Evolutionary conservation across 192 early-diverging fungal genomes (phyloP).

Genomic region (Coemansia sp.): DNA sequence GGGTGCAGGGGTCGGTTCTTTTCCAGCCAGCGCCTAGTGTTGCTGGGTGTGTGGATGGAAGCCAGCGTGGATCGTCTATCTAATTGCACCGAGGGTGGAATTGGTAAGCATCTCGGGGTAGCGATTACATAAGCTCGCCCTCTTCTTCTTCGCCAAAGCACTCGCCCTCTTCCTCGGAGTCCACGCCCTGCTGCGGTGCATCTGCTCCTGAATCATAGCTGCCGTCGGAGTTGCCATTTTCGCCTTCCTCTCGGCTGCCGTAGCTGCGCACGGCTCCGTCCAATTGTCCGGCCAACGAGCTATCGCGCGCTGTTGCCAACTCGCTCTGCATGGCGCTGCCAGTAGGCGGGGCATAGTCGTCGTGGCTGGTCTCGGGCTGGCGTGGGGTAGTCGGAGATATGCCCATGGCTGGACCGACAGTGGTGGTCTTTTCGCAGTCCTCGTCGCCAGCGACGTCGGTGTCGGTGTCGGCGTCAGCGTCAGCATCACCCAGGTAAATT

Average conservation of each 20-base stretch:
- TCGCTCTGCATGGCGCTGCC: constrained; percentile 21
- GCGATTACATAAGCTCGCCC: constrained; percentile 28
- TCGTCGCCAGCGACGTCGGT: constrained; percentile 5
- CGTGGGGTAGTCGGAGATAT: constrained; percentile 30
- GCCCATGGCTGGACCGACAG: constrained; percentile 5
- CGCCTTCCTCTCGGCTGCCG: constrained; percentile 19
- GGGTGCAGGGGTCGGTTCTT: neutral
- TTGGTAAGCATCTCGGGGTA: neutral
- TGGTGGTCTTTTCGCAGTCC: neutral
- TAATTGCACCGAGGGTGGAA: neutral
- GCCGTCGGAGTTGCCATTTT: constrained; percentile 4
- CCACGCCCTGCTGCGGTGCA: constrained; percentile 1
- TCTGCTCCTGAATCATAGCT: neutral
- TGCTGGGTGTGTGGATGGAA: neutral
- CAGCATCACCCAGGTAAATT: constrained; percentile 35
- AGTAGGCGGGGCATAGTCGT: constrained; percentile 23
- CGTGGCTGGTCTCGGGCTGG: constrained; percentile 14
- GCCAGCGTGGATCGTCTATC: neutral
- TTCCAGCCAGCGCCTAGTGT: neutral
- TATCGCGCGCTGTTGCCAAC: neutral
- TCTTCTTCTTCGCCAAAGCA: constrained; percentile 37
- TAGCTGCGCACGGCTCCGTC: neutral
- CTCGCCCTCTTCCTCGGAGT: constrained; percentile 38
- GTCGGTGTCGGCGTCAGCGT: constrained; percentile 12
- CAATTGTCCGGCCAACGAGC: neutral